A percentile compares a stretch with the other conserved stretches of the same genome.
Conservation (phyloP, 1,139 yeast genomes). For the Lodderomyces metapsilosis region DNA sequence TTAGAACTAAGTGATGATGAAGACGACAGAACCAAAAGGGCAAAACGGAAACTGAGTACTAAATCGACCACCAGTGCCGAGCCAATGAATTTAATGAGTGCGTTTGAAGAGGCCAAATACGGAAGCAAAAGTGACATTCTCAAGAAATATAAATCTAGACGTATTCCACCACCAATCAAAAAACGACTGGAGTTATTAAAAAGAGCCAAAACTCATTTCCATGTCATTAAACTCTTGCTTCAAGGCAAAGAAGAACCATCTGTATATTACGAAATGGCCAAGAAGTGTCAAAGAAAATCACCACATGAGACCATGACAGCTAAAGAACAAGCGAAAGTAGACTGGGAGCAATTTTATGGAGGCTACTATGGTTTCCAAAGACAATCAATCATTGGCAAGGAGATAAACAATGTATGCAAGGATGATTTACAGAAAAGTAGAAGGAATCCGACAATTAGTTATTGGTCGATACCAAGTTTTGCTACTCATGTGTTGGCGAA, state of each 20-base stretch:
- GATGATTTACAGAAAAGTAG: conserved; percentile 20
- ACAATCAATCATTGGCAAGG: conserved; percentile 49
- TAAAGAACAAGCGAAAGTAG: conserved; percentile 46
- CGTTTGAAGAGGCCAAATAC: conserved; percentile 15
- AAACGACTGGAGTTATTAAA: conserved; percentile 23
- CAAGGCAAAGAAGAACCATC: conserved; percentile 42
- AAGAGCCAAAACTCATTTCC: conserved; percentile 29
- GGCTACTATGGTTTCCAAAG: conserved; percentile 64
- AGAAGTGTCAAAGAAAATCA: conserved; percentile 34
- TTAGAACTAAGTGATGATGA: conserved; percentile 14
- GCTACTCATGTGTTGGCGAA: conserved; percentile 61
- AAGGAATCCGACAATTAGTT: conserved; percentile 46
- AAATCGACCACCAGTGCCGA: conserved; percentile 1
- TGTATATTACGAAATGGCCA: conserved; percentile 49
- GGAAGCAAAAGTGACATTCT: conserved; percentile 17
- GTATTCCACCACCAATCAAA: conserved; percentile 28
- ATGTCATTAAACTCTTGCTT: conserved; percentile 41
- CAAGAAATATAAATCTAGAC: conserved; percentile 20
- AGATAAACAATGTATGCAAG: conserved; percentile 23
- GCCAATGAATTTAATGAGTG: conserved; percentile 9
- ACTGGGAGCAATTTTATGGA: conserved; percentile 49
- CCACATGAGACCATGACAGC: conserved; percentile 44
- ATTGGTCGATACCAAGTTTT: conserved; percentile 62
- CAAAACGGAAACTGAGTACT: neutral
- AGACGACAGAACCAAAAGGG: conserved; percentile 13